Percentiles rank a stretch among this genome's conserved stretches.
Conservation (phyloP, 1,284 basidiomycete genomes). For the Trichosporon sp. region DNA sequence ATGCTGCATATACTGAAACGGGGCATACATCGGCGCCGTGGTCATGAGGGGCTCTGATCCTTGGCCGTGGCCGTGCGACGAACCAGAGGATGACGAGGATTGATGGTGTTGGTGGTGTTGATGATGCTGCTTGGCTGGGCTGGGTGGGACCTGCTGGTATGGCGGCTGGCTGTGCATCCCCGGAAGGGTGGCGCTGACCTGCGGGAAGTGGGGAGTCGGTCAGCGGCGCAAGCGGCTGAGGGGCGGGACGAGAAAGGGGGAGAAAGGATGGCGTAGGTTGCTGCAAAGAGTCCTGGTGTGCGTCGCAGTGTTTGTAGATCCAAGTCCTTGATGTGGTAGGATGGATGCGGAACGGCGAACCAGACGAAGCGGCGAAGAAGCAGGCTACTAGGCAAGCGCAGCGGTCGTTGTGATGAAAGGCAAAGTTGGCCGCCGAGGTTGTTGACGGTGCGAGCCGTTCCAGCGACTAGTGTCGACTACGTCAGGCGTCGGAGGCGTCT, state of each 20-base stretch:
- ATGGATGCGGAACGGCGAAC: neutral
- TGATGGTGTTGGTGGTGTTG: neutral
- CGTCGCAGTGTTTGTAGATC: neutral
- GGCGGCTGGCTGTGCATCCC: neutral
- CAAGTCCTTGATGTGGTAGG: neutral
- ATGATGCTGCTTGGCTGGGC: neutral
- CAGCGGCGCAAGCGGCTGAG: neutral
- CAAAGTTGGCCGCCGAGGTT: neutral
- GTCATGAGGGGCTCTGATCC: slow-evolving; percentile 1
- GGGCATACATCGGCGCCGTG: slow-evolving; percentile 2
- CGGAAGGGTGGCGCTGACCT: neutral
- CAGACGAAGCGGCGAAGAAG: too few relatives aligned
- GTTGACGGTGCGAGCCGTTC: neutral
- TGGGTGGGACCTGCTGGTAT: neutral
- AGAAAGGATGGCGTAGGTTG: neutral
- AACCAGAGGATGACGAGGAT: neutral
- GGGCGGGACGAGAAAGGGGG: neutral
- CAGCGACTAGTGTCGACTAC: neutral
- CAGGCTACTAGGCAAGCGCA: too few relatives aligned
- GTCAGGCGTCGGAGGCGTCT: too few relatives aligned
- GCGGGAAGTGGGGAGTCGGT: neutral
- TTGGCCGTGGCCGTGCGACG: neutral
- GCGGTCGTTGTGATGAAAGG: neutral
- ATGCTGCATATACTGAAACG: slow-evolving; percentile 7
- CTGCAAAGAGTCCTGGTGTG: neutral